These are phyloP conservation scores for Scutellaria minor DNA, from an alignment of 257 asterid species.

Conservation along the genomic window DNA sequence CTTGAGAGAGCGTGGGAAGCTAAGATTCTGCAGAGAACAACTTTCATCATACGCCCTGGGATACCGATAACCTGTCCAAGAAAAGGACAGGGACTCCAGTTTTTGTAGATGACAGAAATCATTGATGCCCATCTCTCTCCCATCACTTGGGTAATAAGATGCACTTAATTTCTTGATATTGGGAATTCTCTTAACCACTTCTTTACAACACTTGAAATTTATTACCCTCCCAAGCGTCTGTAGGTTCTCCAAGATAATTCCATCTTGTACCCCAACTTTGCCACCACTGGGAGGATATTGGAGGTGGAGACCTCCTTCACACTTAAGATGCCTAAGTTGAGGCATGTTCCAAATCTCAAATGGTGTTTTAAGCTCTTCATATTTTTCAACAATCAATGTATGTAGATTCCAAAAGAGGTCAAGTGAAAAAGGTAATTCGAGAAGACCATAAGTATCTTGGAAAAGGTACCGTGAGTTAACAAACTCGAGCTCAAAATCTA, in stretches of 20 bases:
- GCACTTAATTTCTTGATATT: neutral
- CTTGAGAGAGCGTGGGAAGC: conserved; percentile 13
- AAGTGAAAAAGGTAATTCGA: neutral
- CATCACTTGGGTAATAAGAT: neutral
- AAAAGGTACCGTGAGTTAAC: neutral
- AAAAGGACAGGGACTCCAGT: neutral
- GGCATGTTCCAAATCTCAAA: conserved; percentile 30
- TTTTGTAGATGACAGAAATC: neutral
- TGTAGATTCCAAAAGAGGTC: conserved; percentile 27
- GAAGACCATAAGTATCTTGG: accelerated
- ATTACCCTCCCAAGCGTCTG: neutral
- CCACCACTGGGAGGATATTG: too few relatives aligned
- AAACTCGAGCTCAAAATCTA: too few relatives aligned
- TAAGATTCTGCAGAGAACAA: neutral
- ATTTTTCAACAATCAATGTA: neutral
- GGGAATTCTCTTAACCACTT: neutral
- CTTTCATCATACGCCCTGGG: neutral
- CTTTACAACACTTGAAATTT: neutral
- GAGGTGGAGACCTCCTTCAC: too few relatives aligned
- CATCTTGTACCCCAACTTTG: too few relatives aligned
- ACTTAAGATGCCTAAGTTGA: conserved; percentile 25
- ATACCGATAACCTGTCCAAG: too few relatives aligned
- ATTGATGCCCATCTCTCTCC: neutral
- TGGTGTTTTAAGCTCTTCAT: neutral
- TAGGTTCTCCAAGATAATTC: neutral